These are phyloP conservation scores for Amborella trichopoda DNA, from an alignment of 164 flowering plant genomes.

Conservation along the genomic window DNA sequence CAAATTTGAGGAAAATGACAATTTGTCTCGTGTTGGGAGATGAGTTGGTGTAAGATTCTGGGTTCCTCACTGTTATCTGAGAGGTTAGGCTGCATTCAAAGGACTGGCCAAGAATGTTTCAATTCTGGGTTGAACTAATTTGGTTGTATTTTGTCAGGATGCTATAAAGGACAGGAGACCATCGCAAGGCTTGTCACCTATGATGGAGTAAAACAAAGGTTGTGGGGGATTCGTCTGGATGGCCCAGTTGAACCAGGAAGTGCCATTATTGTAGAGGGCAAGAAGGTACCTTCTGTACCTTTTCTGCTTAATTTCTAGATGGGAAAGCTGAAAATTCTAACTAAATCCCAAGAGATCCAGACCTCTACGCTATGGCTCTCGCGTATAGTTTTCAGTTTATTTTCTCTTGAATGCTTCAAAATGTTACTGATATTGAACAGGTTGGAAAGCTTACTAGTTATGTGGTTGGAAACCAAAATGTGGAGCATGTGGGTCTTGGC, in stretches of 20 bases:
- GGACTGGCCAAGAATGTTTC: background rate
- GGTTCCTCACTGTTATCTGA: too few relatives aligned
- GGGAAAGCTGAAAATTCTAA: background rate
- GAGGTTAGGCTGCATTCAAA: background rate
- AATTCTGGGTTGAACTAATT: too few relatives aligned
- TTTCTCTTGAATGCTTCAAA: too few relatives aligned
- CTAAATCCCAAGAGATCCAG: too few relatives aligned
- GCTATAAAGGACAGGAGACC: constrained; percentile 93
- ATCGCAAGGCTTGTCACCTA: constrained; percentile 74
- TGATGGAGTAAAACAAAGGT: constrained; percentile 71
- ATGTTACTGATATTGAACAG: constrained; percentile 24
- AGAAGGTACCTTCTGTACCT: constrained; percentile 36
- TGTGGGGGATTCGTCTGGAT: constrained; percentile 60
- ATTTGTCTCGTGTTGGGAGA: too few relatives aligned
- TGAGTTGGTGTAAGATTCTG: too few relatives aligned
- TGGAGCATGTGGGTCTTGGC: constrained; percentile 59
- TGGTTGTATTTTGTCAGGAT: constrained; percentile 35
- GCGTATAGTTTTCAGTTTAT: too few relatives aligned
- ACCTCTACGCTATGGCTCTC: too few relatives aligned
- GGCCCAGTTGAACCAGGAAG: constrained; percentile 64
- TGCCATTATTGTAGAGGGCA: constrained; percentile 44
- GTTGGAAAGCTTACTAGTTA: constrained; percentile 78
- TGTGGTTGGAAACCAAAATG: constrained; percentile 33
- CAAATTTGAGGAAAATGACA: too few relatives aligned
- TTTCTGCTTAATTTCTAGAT: background rate